These are phyloP conservation scores for Metschnikowia arizonensis DNA, from an alignment of 805 yeast genomes.

Conservation along the genomic window DNA sequence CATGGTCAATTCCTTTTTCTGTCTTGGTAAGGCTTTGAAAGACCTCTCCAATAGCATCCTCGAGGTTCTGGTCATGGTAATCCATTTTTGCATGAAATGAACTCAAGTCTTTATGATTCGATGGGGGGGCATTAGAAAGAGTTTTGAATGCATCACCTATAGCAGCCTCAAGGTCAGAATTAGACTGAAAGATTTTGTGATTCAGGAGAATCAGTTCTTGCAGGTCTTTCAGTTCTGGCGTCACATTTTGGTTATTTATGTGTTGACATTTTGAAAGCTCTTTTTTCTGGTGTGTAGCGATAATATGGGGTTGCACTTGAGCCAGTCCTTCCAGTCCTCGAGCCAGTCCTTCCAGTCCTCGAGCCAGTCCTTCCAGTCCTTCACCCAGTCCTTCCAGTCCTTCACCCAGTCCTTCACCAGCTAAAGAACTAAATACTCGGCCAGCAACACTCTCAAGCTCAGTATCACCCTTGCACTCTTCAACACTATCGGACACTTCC, in stretches of 20 bases:
- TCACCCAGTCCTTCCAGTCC: too few relatives aligned
- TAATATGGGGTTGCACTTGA: too few relatives aligned
- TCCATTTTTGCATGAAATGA: background rate
- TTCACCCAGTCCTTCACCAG: too few relatives aligned
- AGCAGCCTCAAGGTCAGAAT: slow-evolving; percentile 18
- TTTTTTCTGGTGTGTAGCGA: too few relatives aligned
- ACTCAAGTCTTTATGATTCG: background rate
- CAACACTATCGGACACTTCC: background rate
- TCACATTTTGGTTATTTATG: too few relatives aligned
- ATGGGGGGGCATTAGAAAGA: slow-evolving; percentile 2
- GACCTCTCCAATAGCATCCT: slow-evolving; percentile 12
- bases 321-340: too few relatives aligned
- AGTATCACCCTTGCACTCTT: background rate
- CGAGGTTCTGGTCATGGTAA: slow-evolving; percentile 7
- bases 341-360: too few relatives aligned
- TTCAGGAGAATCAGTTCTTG: too few relatives aligned
- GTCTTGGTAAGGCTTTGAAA: slow-evolving; percentile 3
- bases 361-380: too few relatives aligned
- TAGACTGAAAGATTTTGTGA: too few relatives aligned
- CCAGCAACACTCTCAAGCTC: slow-evolving; percentile 9
- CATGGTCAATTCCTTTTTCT: background rate
- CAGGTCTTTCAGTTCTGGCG: too few relatives aligned
- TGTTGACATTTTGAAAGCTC: too few relatives aligned
- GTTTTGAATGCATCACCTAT: slow-evolving; percentile 29
- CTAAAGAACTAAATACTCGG: slow-evolving; percentile 4